Base-by-base conservation (phyloP, 495 filamentous ascomycete species). In the Staphylotrichum longicolle region DNA sequence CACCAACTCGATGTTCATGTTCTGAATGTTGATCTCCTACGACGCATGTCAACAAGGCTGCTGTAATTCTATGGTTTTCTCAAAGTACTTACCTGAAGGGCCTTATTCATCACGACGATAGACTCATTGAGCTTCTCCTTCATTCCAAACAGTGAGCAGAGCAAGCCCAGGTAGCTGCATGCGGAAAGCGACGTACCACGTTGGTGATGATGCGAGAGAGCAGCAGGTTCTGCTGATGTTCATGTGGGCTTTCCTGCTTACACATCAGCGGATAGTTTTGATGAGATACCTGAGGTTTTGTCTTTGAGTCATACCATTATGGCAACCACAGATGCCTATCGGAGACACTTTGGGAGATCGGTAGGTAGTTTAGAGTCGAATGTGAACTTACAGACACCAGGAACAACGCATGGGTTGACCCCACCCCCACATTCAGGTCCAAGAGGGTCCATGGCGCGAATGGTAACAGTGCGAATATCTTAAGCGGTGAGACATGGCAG, bases 101-200 rank as follows among this genome's bases (percentile, higher is more conserved):
- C 87, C 72, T 90, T 93, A 75, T 97, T 98, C 82, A 98, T 83
- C 7, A 89, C 85, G 76, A 95, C 86, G 45, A 98, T 81, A 1
- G 94, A 86, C 75, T 98, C 94, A 67, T 98, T 98, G 57, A 98
- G 86, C 77, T 98, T 98, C 77, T 98, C 95, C 94, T 98, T 32
- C 46, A 37, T 41, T 7, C 30, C 4, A 7, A 12, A 35, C 60
- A 40, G 7, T 14, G 32, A 15, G 61, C 54, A 45, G 42, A 15
- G 55, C 35, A 9, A 14, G 14, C 27, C 45, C 3, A 14, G 34
- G 34, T 12, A 30, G 5, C 46, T 4, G 32, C 9, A 33, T 2
- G 32, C 37, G 30, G n/a, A 33, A n/a, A 6, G 20, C 1, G 20
- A 52, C 57, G 69, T 81, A 98, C 94, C 66, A 98, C 91, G 67